Percentiles rank a stretch among this genome's conserved stretches.
phyloP scores from a whole-genome alignment of 2,329 filamentous ascomycete genomes.

The Pseudogymnoascus sp. region DNA sequence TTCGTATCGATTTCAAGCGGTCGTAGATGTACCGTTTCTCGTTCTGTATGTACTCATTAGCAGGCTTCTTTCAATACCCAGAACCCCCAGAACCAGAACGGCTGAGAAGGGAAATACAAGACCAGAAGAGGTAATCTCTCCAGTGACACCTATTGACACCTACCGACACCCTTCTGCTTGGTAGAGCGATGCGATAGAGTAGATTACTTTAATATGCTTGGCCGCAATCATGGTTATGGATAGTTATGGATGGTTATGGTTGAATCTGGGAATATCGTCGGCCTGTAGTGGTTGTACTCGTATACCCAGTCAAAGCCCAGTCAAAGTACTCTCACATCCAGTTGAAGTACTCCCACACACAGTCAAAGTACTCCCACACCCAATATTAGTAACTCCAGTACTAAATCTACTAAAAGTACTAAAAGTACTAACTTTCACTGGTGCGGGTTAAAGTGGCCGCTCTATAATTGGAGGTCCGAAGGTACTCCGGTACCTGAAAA shows the following conservation, averaged over 20 bases:
- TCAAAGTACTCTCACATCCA: no score
- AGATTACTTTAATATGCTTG: background rate
- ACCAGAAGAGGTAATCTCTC: background rate
- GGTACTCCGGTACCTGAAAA: background rate
- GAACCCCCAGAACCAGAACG: background rate
- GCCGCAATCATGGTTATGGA: background rate
- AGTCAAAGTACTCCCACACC: no score
- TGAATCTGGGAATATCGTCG: background rate
- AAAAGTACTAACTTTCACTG: background rate
- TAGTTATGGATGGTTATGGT: background rate
- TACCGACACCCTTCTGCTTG: background rate
- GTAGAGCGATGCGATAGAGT: background rate
- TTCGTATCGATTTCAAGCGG: background rate
- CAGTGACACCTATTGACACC: background rate
- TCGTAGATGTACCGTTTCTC: background rate
- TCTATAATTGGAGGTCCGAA: background rate
- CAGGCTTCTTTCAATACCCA: background rate
- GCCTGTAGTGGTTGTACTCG: background rate
- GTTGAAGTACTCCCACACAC: no score
- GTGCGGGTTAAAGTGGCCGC: conserved; percentile 1
- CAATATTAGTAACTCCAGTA: background rate
- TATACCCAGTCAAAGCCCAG: no score
- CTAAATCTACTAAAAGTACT: no score
- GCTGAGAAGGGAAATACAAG: background rate
- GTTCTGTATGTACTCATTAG: background rate